phyloP scores from a whole-genome alignment of 106 monocot genomes.

The Gastrodia elata region DNA sequence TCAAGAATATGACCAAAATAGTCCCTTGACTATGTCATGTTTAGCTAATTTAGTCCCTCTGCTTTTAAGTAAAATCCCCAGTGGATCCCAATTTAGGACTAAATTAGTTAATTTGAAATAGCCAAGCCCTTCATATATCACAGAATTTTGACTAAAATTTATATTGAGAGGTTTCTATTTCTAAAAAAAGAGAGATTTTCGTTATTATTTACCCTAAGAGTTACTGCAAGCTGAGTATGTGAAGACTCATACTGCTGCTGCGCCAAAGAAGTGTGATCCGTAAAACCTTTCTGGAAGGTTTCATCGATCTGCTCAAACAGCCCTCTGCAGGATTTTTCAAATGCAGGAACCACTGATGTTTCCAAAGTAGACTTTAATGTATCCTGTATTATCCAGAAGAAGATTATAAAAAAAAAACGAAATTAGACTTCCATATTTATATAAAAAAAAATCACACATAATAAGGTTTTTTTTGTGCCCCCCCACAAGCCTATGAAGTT shows the following conservation, averaged over 20 bases:
- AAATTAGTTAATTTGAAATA: background rate
- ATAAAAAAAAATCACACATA: background rate
- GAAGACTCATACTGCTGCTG: slow-evolving; percentile 63
- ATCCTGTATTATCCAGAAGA: slow-evolving; percentile 35
- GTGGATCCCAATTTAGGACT: no score
- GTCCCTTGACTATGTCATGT: no score
- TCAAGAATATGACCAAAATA: no score
- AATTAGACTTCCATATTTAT: background rate
- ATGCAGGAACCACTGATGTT: slow-evolving; percentile 71
- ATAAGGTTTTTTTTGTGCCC: no score
- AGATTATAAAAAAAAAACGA: background rate
- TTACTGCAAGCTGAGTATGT: slow-evolving; percentile 58
- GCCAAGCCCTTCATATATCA: no score
- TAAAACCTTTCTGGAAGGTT: slow-evolving; percentile 84
- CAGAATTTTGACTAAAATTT: background rate
- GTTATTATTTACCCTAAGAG: slow-evolving; percentile 61
- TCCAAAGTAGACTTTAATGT: slow-evolving; percentile 61
- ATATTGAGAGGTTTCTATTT: background rate
- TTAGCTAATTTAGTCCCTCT: no score
- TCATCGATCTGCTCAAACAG: slow-evolving; percentile 89
- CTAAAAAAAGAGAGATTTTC: background rate
- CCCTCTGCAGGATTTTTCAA: slow-evolving; percentile 72
- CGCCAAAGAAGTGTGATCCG: slow-evolving; percentile 58
- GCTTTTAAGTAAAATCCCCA: no score
- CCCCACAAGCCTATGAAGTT: no score